A percentile compares a stretch with the other conserved stretches of the same genome.
These are phyloP conservation scores for Tympanopsis confertula DNA, from an alignment of 2,329 filamentous ascomycete genomes.

Conservation along the genomic window DNA sequence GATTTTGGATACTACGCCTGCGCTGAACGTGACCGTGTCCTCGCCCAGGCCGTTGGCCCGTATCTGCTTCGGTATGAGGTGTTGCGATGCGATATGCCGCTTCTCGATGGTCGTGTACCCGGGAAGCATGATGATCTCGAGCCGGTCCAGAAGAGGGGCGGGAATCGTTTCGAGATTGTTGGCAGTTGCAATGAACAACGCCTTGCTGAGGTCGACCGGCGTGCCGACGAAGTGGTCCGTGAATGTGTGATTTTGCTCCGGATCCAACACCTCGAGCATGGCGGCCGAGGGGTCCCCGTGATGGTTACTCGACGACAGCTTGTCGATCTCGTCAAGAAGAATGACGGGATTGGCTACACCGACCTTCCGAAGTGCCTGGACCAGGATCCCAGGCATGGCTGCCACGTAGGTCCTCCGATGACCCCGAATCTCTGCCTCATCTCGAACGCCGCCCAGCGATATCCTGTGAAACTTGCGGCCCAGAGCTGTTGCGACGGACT, in stretches of 20 bases:
- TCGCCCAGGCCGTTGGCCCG: conserved; percentile 73
- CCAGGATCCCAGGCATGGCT: conserved; percentile 94
- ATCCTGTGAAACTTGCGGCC: conserved; percentile 97
- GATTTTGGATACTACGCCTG: conserved; percentile 84
- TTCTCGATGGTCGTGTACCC: conserved; percentile 99
- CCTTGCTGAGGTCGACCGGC: conserved; percentile 88
- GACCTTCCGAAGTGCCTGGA: conserved; percentile 87
- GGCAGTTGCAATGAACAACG: conserved; percentile 93
- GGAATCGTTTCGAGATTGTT: conserved; percentile 93
- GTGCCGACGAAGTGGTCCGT: conserved; percentile 94
- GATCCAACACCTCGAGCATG: conserved; percentile 95
- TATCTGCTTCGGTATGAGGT: conserved; percentile 94
- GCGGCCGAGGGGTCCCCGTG: conserved; percentile 93
- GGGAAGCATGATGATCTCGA: conserved; percentile 89
- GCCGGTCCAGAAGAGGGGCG: conserved; percentile 82
- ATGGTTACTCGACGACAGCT: conserved; percentile 79
- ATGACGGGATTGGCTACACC: conserved; percentile 93
- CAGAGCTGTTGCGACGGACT: conserved; percentile 84
- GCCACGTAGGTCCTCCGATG: conserved; percentile 93
- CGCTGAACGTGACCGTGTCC: conserved; percentile 64
- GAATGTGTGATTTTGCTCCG: conserved; percentile 92
- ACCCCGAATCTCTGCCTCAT: conserved; percentile 92
- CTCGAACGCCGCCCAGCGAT: conserved; percentile 85
- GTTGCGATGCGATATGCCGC: conserved; percentile 80
- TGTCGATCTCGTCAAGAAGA: conserved; percentile 94